Evolutionary conservation across 176 grass and related monocot species (phyloP).

Genomic region (Carex kokanica): DNA sequence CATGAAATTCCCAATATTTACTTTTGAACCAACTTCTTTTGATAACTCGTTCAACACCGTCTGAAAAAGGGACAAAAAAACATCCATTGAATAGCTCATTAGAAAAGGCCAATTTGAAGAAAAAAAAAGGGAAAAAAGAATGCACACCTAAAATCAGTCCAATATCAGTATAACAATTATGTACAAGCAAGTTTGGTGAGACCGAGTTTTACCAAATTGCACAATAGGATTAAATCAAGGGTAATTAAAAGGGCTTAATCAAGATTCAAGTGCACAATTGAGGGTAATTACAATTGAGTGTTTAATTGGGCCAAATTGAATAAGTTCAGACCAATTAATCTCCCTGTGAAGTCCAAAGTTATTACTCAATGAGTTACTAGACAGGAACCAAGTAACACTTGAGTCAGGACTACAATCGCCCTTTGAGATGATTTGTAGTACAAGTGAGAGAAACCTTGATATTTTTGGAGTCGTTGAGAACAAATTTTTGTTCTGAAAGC

Average conservation of each 20-base stretch:
- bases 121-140: background rate
- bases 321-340: background rate
- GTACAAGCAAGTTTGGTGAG: background rate
- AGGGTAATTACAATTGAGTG: background rate
- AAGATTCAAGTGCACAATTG: background rate
- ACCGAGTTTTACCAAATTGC: background rate
- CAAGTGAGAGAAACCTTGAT: conserved; percentile 49
- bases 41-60: conserved; percentile 75
- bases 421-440: background rate
- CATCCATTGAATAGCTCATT: conserved; percentile 25
- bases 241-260: background rate
- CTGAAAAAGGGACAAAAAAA: conserved; percentile 33
- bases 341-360: background rate
- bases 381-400: background rate
- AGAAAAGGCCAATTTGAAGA: conserved; percentile 9
- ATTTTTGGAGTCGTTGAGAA: conserved; percentile 60
- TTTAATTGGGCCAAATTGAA: background rate
- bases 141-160: background rate
- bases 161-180: background rate
- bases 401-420: background rate
- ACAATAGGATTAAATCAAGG: background rate
- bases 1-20: conserved; percentile 74
- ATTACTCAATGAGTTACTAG: background rate
- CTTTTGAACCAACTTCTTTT: conserved; percentile 72
- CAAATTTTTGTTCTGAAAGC: conserved; percentile 86